Conservation (phyloP, 1,139 yeast genomes). For the Wickerhamomyces sp. region DNA sequence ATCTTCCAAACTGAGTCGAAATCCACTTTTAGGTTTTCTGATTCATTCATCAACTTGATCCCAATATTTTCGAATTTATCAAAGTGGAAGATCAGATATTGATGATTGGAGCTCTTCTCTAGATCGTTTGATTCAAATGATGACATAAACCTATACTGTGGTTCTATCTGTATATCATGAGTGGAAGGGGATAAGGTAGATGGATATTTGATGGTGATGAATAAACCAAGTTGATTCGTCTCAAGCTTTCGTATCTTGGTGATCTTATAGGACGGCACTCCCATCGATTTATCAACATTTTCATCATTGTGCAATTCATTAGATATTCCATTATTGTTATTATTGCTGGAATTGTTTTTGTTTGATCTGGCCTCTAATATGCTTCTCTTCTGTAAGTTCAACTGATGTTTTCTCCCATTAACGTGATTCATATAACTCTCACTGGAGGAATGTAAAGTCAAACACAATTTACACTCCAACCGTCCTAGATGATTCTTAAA, state of each 20-base stretch:
- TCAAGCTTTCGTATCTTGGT: constrained; percentile 62
- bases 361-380: constrained; percentile 3
- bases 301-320: constrained; percentile 21
- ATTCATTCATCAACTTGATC: constrained; percentile 44
- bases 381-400: constrained; percentile 55
- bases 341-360: constrained; percentile 8
- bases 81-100: constrained; percentile 70
- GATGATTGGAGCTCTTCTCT: constrained; percentile 40
- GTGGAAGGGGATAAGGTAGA: not conserved
- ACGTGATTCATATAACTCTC: constrained; percentile 77
- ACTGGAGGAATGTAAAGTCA: constrained; percentile 69
- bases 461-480: constrained; percentile 70
- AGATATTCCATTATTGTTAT: constrained; percentile 14
- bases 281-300: constrained; percentile 47
- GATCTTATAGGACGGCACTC: constrained; percentile 65
- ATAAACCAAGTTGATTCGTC: constrained; percentile 53
- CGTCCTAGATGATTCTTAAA: constrained; percentile 69
- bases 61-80: constrained; percentile 82
- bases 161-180: constrained; percentile 26
- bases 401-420: constrained; percentile 72
- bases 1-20: constrained; percentile 56
- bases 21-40: constrained; percentile 41
- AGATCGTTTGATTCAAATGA: constrained; percentile 59
- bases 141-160: constrained; percentile 70
- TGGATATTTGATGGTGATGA: constrained; percentile 50